Conservation (phyloP, 1,284 basidiomycete species). For the Cryptococcus jaspeensis region DNA sequence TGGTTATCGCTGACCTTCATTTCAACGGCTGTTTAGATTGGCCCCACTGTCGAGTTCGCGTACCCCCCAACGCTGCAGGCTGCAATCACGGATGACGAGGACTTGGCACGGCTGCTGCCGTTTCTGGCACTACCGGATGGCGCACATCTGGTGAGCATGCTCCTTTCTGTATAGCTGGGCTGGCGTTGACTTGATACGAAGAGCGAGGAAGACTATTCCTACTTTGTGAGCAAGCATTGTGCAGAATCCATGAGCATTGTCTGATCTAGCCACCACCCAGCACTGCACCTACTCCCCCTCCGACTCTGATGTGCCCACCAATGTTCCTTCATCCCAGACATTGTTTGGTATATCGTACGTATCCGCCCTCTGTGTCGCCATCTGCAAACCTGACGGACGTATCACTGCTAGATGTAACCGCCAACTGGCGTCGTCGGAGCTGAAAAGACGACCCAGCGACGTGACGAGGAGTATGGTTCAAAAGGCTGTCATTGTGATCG, state of each 20-base stretch:
- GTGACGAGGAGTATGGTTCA: constrained; percentile 96
- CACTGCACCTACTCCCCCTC: constrained; percentile 58
- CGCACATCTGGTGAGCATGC: constrained; percentile 73
- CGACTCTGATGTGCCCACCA: constrained; percentile 20
- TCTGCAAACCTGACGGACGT: background rate
- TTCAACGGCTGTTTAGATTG: constrained; percentile 60
- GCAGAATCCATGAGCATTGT: constrained; percentile 49
- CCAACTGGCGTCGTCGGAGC: constrained; percentile 78
- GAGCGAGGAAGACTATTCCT: constrained; percentile 94
- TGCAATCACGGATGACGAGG: constrained; percentile 73
- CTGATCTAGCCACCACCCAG: constrained; percentile 47
- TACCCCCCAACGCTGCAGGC: constrained; percentile 58
- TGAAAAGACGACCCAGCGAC: constrained; percentile 79
- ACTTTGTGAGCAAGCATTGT: constrained; percentile 67
- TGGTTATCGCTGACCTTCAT: background rate
- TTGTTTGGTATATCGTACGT: constrained; percentile 85
- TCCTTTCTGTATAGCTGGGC: background rate
- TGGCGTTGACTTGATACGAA: constrained; percentile 38
- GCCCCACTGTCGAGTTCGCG: constrained; percentile 81
- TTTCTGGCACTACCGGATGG: constrained; percentile 98
- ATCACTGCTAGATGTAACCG: constrained; percentile 75
- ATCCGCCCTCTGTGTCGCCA: background rate
- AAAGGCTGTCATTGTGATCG: constrained; percentile 94
- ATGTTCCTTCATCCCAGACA: constrained; percentile 57
- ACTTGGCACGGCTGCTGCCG: constrained; percentile 77